A percentile compares a stretch with the other conserved stretches of the same genome.
phyloP scores from a whole-genome alignment of 371 early-diverging fungal genomes.

The Smittium culicis region DNA sequence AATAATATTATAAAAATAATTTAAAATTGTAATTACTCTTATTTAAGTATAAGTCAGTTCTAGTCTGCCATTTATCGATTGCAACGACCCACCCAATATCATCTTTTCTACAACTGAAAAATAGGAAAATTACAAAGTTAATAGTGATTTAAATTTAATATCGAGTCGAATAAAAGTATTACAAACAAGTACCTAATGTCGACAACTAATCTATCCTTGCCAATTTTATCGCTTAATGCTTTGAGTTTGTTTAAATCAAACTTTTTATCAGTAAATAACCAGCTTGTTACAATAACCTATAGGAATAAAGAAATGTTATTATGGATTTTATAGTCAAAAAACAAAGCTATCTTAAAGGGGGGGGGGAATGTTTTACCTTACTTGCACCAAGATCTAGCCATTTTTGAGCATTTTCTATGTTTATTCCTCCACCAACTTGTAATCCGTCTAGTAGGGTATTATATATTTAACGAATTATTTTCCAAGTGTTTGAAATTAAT shows the following conservation, averaged over 20 bases:
- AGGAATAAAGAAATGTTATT: not conserved
- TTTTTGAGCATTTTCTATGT: conserved; percentile 57
- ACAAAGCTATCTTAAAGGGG: conserved; percentile 13
- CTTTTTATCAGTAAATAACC: conserved; percentile 67
- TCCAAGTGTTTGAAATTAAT: no score
- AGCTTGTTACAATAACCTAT: conserved; percentile 87
- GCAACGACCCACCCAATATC: conserved; percentile 79
- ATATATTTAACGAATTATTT: no score
- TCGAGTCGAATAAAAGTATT: not conserved
- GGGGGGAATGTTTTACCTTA: conserved; percentile 46
- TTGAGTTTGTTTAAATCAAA: conserved; percentile 54
- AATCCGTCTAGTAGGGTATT: conserved; percentile 46
- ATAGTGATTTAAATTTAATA: not conserved
- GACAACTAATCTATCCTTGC: conserved; percentile 71
- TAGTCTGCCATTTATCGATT: conserved; percentile 93
- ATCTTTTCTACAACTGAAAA: conserved; percentile 53
- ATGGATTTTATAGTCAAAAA: not conserved
- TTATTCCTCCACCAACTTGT: conserved; percentile 94
- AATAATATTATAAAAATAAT: not conserved
- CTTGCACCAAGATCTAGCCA: conserved; percentile 81
- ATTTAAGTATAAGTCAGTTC: conserved; percentile 74
- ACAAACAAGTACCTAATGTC: conserved; percentile 52
- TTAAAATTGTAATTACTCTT: conserved; percentile 32
- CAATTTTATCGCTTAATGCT: conserved; percentile 44
- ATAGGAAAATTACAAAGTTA: not conserved